Conservation (phyloP, 1,284 basidiomycete species). For the Naganishia liquefaciens region DNA sequence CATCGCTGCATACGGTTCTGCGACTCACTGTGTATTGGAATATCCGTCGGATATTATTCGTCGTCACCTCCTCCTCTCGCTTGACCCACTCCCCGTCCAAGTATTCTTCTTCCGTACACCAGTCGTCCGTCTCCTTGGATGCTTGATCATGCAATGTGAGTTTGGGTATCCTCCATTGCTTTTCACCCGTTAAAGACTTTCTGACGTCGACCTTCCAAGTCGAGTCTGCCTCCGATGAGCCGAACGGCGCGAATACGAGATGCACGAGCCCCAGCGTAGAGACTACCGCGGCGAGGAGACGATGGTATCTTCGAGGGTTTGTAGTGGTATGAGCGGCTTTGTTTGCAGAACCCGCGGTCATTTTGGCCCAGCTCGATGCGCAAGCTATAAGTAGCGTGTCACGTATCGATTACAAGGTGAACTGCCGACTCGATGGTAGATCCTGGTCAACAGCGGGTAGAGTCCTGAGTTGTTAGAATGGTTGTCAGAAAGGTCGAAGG, state of each 20-base stretch:
- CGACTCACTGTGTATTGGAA: constrained; percentile 17
- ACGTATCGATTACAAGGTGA: too few relatives aligned
- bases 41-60: constrained; percentile 2
- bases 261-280: background rate
- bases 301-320: constrained; percentile 7
- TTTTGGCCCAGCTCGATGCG: background rate
- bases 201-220: background rate
- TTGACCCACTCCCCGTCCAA: constrained; percentile 18
- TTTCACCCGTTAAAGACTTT: background rate
- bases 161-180: background rate
- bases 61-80: constrained; percentile 3
- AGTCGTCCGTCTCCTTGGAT: constrained; percentile 4
- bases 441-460: too few relatives aligned
- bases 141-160: background rate
- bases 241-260: background rate
- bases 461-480: too few relatives aligned
- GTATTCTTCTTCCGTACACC: constrained; percentile 27
- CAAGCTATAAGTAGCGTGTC: too few relatives aligned
- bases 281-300: background rate
- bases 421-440: too few relatives aligned
- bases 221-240: background rate
- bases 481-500: too few relatives aligned
- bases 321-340: background rate
- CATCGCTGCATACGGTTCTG: too few relatives aligned
- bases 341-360: constrained; percentile 12